phyloP scores from a whole-genome alignment of 169 alveolate genomes.

The Cytauxzoon felis region DNA sequence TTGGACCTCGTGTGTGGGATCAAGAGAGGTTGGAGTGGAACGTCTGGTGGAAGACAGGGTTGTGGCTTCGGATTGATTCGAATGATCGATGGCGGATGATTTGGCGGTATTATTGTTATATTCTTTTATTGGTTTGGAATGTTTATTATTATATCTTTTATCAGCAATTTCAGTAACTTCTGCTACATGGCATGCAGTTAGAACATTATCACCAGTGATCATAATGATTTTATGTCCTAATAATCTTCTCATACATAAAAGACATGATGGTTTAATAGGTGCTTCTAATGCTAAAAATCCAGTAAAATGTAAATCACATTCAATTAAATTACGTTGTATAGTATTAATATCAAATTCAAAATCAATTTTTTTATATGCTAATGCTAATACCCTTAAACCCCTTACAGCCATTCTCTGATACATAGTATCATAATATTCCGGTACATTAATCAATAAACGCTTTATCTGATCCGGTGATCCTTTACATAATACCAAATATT shows the following conservation, averaged over 20 bases:
- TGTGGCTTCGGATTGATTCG: no score
- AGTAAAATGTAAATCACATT: conserved; percentile 85
- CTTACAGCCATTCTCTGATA: conserved; percentile 77
- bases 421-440: conserved; percentile 82
- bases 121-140: not conserved
- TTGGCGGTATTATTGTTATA: no score
- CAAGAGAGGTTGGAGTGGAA: no score
- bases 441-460: conserved; percentile 80
- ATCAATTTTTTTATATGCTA: conserved; percentile 65
- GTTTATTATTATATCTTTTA: not conserved
- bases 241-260: conserved; percentile 76
- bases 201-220: conserved; percentile 98
- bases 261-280: conserved; percentile 88
- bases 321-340: conserved; percentile 82
- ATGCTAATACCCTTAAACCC: conserved; percentile 84
- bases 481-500: conserved; percentile 78
- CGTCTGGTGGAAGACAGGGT: no score
- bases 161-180: conserved; percentile 43
- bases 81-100: no score
- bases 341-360: conserved; percentile 16
- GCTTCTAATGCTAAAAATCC: conserved; percentile 93
- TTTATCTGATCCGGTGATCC: conserved; percentile 95
- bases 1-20: no score
- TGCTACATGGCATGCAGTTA: conserved; percentile 95
- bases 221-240: conserved; percentile 86